A percentile compares a stretch with the other conserved stretches of the same genome.
Conservation (phyloP, 2,329 filamentous ascomycete species). For the Arachnopeziza araneosa region DNA sequence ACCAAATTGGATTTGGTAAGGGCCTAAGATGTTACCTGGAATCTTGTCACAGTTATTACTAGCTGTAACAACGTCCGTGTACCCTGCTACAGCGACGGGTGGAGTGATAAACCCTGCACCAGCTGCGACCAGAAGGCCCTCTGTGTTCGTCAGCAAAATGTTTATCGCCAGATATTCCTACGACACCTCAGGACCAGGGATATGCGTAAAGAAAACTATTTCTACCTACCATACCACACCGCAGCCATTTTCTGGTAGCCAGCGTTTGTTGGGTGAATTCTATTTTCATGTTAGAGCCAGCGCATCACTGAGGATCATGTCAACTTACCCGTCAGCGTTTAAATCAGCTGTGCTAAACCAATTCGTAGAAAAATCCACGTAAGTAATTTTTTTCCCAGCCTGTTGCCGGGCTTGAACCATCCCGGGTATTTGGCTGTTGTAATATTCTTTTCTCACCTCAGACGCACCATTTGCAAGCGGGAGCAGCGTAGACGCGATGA, state of each 20-base stretch:
- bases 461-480: not conserved
- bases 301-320: no score
- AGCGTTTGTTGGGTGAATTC: conserved; percentile 1
- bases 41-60: not conserved
- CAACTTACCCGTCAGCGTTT: no score
- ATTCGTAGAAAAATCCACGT: not conserved
- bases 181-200: no score
- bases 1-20: not conserved
- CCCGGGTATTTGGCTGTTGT: not conserved
- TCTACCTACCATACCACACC: not conserved
- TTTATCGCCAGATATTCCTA: no score
- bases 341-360: no score
- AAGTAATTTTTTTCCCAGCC: conserved; percentile 2
- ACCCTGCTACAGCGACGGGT: not conserved
- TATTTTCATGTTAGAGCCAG: not conserved
- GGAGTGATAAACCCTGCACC: no score
- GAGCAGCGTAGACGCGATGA: no score
- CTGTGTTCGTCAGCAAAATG: no score
- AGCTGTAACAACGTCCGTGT: not conserved
- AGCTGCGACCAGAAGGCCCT: no score
- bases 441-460: not conserved
- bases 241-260: conserved; percentile 4
- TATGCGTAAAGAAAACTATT: not conserved
- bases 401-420: not conserved
- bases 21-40: not conserved